Base-by-base conservation (phyloP, 2,329 filamentous ascomycete genomes). In the Esteya vermicola region DNA sequence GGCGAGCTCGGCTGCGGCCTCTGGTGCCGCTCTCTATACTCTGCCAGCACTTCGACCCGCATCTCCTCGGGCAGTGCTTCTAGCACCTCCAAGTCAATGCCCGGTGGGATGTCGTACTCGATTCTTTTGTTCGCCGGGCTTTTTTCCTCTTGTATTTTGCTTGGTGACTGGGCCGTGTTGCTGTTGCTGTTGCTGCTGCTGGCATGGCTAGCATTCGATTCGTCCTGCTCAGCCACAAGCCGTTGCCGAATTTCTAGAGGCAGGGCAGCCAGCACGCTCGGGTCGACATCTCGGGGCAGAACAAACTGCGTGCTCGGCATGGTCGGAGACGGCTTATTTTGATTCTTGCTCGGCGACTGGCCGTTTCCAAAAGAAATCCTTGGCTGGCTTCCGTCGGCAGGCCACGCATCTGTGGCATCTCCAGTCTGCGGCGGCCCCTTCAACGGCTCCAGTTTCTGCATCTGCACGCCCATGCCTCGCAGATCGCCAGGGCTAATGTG, bases 401-500 rank as follows among this genome's bases (percentile, higher is more conserved):
- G n/a, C n/a, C n/a, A n/a, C n/a, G n/a, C n/a, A n/a, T n/a, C n/a
- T n/a, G n/a, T n/a, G n/a, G n/a, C n/a, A n/a, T n/a, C n/a, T n/a
- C n/a, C n/a, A n/a, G n/a, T n/a, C n/a, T n/a, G n/a, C 1, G 58
- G 9, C 32, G n/a, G 16, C 22, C n/a, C 2, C 32, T 16, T n/a
- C 13, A 91, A 62, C 0, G 81, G 76, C 50, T 95, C 86, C 4
- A 98, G 68, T 56, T 86, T 95, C 13, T 86, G 91, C 76, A 96
- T 82, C 54, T 95, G 89, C 1, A 96, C 73, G 0, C 91, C 91
- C 9, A 98, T 66, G 1, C 91, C 91, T 52, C 91, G 75, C n/a
- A 98, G 67, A 54, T 98, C 91, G 9, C 89, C 91, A 0, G 91
- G 85, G 3, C 81, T 84, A 51, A 96, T 85, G 20, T 73, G 79